phyloP scores from a whole-genome alignment of 192 early-diverging fungal species.

The Obelidium mucronatum region DNA sequence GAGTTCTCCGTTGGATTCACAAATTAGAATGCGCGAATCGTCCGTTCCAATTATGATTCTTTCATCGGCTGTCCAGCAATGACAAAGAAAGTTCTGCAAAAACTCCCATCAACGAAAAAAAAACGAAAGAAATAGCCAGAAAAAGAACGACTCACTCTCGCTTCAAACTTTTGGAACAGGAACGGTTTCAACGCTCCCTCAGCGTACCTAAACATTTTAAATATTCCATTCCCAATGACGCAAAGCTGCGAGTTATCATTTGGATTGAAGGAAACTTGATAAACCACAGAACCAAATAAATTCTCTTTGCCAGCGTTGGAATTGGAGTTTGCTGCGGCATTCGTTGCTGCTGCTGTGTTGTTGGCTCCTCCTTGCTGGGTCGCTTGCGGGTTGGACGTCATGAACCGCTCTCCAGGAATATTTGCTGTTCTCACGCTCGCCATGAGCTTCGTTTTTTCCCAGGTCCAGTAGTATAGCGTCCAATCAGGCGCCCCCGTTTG shows the following conservation, averaged over 20 bases:
- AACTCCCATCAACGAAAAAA: neutral
- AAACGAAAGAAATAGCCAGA: neutral
- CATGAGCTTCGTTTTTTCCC: constrained; percentile 66
- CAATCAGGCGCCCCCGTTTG: constrained; percentile 65
- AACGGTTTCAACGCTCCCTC: constrained; percentile 57
- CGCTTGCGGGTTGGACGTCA: neutral
- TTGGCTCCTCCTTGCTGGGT: neutral
- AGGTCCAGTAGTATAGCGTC: constrained; percentile 66
- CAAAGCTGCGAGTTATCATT: constrained; percentile 58
- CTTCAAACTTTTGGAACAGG: constrained; percentile 54
- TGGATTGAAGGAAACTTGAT: constrained; percentile 63
- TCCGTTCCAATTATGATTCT: constrained; percentile 57
- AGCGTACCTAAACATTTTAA: constrained; percentile 59
- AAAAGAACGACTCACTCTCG: constrained; percentile 40
- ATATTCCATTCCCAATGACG: constrained; percentile 61
- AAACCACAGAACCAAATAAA: constrained; percentile 32
- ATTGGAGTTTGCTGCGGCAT: no score
- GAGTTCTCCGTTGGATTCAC: constrained; percentile 63
- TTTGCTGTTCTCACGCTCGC: constrained; percentile 51
- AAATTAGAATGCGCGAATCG: constrained; percentile 58
- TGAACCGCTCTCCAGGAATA: constrained; percentile 22
- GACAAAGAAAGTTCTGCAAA: constrained; percentile 54
- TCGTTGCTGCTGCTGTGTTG: neutral
- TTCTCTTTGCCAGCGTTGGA: neutral
- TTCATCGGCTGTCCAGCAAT: constrained; percentile 60